These are phyloP conservation scores for Citrus maxima DNA, from an alignment of 345 rosid species.

Conservation along the genomic window DNA sequence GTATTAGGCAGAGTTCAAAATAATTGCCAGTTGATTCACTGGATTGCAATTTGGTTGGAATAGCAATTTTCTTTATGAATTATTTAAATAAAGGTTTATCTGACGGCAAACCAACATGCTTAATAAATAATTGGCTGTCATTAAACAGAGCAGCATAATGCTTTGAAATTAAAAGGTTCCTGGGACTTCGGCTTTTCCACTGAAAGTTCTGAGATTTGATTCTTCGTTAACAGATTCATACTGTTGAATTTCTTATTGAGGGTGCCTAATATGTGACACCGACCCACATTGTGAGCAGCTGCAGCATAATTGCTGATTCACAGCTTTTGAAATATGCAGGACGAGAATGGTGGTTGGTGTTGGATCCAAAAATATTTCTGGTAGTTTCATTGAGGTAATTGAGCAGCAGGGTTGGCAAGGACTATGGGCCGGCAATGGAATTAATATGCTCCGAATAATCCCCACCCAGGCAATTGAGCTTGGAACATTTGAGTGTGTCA, in stretches of 20 bases:
- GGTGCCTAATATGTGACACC: neutral
- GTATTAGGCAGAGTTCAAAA: neutral
- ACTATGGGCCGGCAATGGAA: slow-evolving; percentile 96
- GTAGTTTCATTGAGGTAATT: slow-evolving; percentile 82
- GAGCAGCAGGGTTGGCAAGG: slow-evolving; percentile 98
- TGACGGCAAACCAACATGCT: neutral
- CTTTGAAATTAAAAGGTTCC: neutral
- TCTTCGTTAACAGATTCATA: neutral
- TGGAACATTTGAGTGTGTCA: slow-evolving; percentile 85
- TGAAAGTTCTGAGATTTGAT: neutral
- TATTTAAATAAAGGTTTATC: neutral
- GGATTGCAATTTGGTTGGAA: neutral
- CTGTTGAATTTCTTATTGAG: neutral
- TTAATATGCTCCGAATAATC: slow-evolving; percentile 86
- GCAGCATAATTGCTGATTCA: neutral
- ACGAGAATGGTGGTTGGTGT: slow-evolving; percentile 99
- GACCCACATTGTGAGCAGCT: neutral
- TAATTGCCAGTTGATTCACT: neutral
- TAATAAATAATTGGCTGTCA: neutral
- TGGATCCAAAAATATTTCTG: slow-evolving; percentile 81
- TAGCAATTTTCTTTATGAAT: neutral
- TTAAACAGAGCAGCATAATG: neutral
- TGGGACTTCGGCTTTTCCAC: neutral
- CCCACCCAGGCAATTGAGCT: slow-evolving; percentile 99
- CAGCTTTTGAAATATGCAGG: slow-evolving; percentile 39